A percentile compares a stretch with the other conserved stretches of the same genome.
Conservation (phyloP, 2,329 filamentous ascomycete genomes). For the Phaeoacremonium minimum region DNA sequence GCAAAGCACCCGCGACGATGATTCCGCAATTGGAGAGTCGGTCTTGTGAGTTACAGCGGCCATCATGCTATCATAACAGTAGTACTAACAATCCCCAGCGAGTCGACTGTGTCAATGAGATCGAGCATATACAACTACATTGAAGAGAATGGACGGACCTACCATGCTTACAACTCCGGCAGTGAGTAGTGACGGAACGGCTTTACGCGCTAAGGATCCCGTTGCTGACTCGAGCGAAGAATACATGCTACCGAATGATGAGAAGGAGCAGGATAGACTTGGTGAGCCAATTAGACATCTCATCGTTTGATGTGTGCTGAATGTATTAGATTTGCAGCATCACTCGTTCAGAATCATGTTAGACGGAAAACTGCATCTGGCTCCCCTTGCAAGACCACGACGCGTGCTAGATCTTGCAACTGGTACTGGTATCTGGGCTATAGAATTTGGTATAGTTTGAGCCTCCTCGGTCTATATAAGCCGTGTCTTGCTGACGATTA, state of each 20-base stretch:
- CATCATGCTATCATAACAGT: not conserved
- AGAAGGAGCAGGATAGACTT: conserved; percentile 24
- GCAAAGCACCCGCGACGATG: not conserved
- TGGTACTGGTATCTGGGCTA: conserved; percentile 45
- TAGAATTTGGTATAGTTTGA: conserved; percentile 36
- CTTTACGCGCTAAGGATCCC: no score
- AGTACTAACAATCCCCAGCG: conserved; percentile 12
- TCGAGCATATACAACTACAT: conserved; percentile 20
- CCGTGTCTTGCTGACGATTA: no score
- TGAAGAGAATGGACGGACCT: conserved; percentile 22
- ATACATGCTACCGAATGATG: conserved; percentile 25
- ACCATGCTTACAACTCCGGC: conserved; percentile 23
- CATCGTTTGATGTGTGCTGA: not conserved
- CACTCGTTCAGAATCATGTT: conserved; percentile 31
- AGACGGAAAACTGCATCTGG: conserved; percentile 35
- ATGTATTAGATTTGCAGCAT: conserved; percentile 28
- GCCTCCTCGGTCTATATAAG: no score
- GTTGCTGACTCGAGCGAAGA: no score
- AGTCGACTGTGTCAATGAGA: conserved; percentile 20
- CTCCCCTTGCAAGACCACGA: conserved; percentile 35
- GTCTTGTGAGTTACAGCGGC: not conserved
- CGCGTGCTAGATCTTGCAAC: conserved; percentile 42
- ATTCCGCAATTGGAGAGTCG: not conserved
- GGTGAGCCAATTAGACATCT: conserved; percentile 8
- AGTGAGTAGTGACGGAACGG: no score